Evolutionary conservation across 2,329 filamentous ascomycete species (phyloP), one percentile per base, ranked within the genome.

Genomic region (Geosmithia flava): DNA sequence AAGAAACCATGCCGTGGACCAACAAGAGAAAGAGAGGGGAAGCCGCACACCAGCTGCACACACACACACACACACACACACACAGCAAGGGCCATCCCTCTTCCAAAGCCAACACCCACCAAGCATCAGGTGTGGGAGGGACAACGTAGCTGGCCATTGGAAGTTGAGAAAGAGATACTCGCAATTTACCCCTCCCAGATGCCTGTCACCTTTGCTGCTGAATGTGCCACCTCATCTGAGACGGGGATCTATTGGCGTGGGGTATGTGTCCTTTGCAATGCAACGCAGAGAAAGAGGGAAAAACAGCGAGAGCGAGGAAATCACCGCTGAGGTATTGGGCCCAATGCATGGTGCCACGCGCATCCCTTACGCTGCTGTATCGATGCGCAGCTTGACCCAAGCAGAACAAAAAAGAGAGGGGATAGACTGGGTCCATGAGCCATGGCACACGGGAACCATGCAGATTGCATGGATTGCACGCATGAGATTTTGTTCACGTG

Each of bases 401-500:
- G 33, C 6, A 11, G 6, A 11, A 37, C 6, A 37, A 6, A 37
- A 11, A 37, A 6, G 10, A 37, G 33, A 37, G 33, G 33, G n/a
- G 42, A 16, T 44, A 16, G 41, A 20, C 37, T 47, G 45, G 37
- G 30, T 41, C 23, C 23, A 27, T 27, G 23, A 8, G 23, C 8
- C 45, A 47, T 15, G 30, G 30, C n/a, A 16, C 17, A 20, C 57
- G 59, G 59, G 60, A 62, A 51, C 56, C 52, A 58, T 63, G 62
- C 60, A 62, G 53, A 45, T 56, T 56, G 54, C 58, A 59, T 56
- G 61, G 56, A 53, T 59, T 48, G 54, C 55, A 58, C 61, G 62
- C 62, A 66, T 66, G 55, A 58, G 54, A 23, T 42, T 27, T 27
- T 23, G 29, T 51, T 65, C 63, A 66, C 61, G 63, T 66, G 63